Evolutionary conservation across 352 stramenopile genomes (phyloP), one percentile per base, ranked within the genome.

Genomic region (Globisporangium orthogonon): DNA sequence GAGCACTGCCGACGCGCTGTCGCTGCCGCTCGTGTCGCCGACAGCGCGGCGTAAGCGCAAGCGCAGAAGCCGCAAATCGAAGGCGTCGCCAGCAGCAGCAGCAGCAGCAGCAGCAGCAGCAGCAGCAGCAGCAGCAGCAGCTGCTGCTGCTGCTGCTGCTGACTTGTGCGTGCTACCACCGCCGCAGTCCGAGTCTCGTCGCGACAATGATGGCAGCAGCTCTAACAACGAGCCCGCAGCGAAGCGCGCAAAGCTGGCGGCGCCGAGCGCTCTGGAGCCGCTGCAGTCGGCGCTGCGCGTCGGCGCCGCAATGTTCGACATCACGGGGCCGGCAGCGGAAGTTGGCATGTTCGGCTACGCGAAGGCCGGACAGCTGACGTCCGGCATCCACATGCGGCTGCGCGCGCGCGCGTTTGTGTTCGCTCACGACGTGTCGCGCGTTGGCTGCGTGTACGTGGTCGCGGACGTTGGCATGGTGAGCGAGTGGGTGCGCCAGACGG

Each of bases 301-400:
- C 43, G 87, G 85, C 48, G 81, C 78, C 2, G 87, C 67, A 13
- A 90, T 91, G 71, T 90, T 77, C 72, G 87, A 96, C 62, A 91
- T 93, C 63, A 96, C 87, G 0, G 83, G 83, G 0, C 85, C 85
- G 0, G 83, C 80, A 0, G 83, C 82, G 4, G 83, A 95, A 52
- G 84, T 89, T 3, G 83, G 85, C 17, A 96, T 96, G 85, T 91
- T 92, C 59, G 89, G 87, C 6, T 96, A 96, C 61, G 87, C 87
- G 10, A 91, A 91, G 59, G 66, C 69, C 4, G 71, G 70, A 2
- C 89, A 97, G 58, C 58, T 89, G 1, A 89, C 78, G 5, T 80
- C 76, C 2, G 86, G 86, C 11, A 88, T 97, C 55, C 86, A 96
- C 71, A 93, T 94, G 78, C 83, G 88, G 1, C 71, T 96, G 18